Evolutionary conservation across 352 stramenopile genomes (phyloP).

Genomic region (Thalassiosira allenii): DNA sequence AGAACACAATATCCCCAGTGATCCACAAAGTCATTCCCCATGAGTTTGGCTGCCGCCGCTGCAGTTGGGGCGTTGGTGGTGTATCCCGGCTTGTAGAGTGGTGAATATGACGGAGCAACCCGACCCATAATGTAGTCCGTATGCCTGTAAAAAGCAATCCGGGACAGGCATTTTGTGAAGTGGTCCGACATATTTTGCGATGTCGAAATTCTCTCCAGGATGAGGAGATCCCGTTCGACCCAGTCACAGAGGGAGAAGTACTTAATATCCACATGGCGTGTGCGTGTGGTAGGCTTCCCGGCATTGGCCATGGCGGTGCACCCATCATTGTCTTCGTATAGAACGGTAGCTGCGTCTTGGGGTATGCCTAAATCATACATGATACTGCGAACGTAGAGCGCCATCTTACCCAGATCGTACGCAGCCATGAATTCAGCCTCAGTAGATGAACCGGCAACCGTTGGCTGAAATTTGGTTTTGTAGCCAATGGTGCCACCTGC

Average conservation of each 20-base stretch:
- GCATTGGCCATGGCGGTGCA: constrained; percentile 40
- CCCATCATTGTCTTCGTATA: constrained; percentile 51
- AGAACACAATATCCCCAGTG: too few relatives aligned
- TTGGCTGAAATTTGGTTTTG: constrained; percentile 22
- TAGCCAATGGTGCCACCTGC: constrained; percentile 37
- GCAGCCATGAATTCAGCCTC: constrained; percentile 46
- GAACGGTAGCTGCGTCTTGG: constrained; percentile 18
- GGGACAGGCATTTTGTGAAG: constrained; percentile 27
- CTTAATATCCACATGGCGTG: constrained; percentile 60
- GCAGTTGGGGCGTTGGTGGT: too few relatives aligned
- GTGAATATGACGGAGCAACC: constrained; percentile 27
- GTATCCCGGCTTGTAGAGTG: not conserved
- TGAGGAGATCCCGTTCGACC: constrained; percentile 40
- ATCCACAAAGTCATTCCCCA: too few relatives aligned
- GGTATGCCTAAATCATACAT: constrained; percentile 42
- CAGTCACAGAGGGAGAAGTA: constrained; percentile 47
- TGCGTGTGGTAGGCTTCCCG: constrained; percentile 37
- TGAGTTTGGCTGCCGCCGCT: too few relatives aligned
- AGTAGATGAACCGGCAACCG: constrained; percentile 27
- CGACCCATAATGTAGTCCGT: constrained; percentile 29
- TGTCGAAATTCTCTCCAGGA: constrained; percentile 25
- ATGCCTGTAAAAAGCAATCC: constrained; percentile 27
- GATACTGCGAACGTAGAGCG: constrained; percentile 31
- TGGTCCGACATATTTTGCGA: constrained; percentile 41
- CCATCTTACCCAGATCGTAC: constrained; percentile 28